Evolutionary conservation across 192 early-diverging fungal species (phyloP).

Genomic region (Nowakowskiella sp.): DNA sequence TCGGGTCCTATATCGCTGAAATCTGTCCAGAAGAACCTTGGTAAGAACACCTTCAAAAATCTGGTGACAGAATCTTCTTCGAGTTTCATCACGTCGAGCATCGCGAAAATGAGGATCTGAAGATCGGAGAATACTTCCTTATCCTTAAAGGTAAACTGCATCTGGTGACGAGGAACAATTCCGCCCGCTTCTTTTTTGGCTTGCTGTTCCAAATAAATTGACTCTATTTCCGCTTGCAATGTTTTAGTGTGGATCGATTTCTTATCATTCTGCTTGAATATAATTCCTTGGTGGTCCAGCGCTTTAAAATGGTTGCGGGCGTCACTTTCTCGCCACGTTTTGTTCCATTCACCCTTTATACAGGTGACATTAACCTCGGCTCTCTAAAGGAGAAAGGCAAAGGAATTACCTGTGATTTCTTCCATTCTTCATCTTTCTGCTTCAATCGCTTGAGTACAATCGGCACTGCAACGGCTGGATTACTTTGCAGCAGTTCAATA

Average conservation of each 20-base stretch:
- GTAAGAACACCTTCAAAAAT: slow-evolving; percentile 68
- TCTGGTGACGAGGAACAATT: slow-evolving; percentile 56
- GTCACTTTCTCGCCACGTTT: slow-evolving; percentile 94
- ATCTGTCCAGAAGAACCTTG: slow-evolving; percentile 55
- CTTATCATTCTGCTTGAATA: slow-evolving; percentile 80
- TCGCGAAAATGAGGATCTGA: slow-evolving; percentile 62
- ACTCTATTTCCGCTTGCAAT: slow-evolving; percentile 80
- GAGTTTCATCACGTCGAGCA: slow-evolving; percentile 42
- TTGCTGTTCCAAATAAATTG: slow-evolving; percentile 70
- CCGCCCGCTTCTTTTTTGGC: slow-evolving; percentile 42
- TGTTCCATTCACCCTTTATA: slow-evolving; percentile 82
- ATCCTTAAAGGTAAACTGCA: slow-evolving; percentile 73
- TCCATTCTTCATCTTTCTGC: slow-evolving; percentile 99
- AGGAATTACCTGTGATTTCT: slow-evolving; percentile 57
- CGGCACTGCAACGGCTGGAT: slow-evolving; percentile 85
- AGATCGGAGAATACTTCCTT: slow-evolving; percentile 66
- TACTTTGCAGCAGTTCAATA: slow-evolving; percentile 84
- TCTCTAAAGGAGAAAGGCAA: background rate
- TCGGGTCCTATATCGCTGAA: slow-evolving; percentile 36
- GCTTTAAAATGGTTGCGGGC: slow-evolving; percentile 89
- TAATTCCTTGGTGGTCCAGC: slow-evolving; percentile 89
- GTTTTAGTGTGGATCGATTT: slow-evolving; percentile 71
- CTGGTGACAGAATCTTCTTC: slow-evolving; percentile 71
- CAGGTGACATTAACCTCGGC: background rate
- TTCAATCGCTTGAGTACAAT: slow-evolving; percentile 89